Evolutionary conservation across 192 early-diverging fungal genomes (phyloP).

Genomic region (Ambispora gerdemannii): DNA sequence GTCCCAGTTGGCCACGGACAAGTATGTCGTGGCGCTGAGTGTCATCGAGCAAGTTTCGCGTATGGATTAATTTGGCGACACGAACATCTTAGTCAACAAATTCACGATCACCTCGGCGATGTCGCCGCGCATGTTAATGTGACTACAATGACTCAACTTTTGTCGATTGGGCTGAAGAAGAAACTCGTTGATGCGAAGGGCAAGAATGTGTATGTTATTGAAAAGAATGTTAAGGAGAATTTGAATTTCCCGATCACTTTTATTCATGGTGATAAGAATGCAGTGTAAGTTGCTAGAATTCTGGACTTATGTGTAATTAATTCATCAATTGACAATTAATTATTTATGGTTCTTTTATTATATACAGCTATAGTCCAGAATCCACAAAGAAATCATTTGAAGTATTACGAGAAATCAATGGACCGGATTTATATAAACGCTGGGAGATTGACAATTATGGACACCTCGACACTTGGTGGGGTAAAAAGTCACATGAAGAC

Average conservation of each 20-base stretch:
- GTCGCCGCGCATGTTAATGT: slow-evolving; percentile 38
- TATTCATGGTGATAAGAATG: slow-evolving; percentile 43
- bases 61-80: slow-evolving; percentile 40
- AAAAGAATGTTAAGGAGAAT: slow-evolving; percentile 33
- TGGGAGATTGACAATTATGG: slow-evolving; percentile 6
- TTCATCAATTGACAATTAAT: neutral
- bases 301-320: neutral
- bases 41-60: slow-evolving; percentile 38
- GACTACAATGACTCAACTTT: slow-evolving; percentile 33
- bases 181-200: slow-evolving; percentile 30
- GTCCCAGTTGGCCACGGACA: slow-evolving; percentile 36
- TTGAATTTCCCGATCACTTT: slow-evolving; percentile 37
- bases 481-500: slow-evolving; percentile 3
- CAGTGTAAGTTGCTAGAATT: slow-evolving; percentile 27
- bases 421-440: neutral
- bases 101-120: slow-evolving; percentile 39
- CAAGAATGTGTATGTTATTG: slow-evolving; percentile 32
- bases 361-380: neutral
- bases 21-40: slow-evolving; percentile 40
- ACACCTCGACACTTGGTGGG: slow-evolving; percentile 28
- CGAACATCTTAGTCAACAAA: slow-evolving; percentile 38
- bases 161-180: slow-evolving; percentile 20
- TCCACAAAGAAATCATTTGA: slow-evolving; percentile 22
- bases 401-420: neutral
- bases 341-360: neutral